Evolutionary conservation across 768 basidiomycete genomes (phyloP).

Genomic region (Boletus pseudo-olivaceus): DNA sequence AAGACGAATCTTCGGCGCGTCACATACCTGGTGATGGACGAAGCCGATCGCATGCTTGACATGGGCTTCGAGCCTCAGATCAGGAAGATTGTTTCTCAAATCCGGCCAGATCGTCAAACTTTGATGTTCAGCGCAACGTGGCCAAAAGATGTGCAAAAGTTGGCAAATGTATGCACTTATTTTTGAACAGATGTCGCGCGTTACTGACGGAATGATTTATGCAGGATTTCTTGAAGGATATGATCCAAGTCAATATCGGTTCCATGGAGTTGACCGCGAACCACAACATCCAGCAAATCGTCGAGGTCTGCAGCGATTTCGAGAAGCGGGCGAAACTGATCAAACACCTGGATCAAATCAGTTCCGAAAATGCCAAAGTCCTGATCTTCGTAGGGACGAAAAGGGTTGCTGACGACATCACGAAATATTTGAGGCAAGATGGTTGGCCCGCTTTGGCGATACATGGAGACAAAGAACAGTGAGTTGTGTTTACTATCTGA

Average conservation of each 20-base stretch:
- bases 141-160: slow-evolving; percentile 99
- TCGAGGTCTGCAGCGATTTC: slow-evolving; percentile 95
- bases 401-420: slow-evolving; percentile 96
- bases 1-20: slow-evolving; percentile 96
- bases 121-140: slow-evolving; percentile 99
- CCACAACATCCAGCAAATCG: slow-evolving; percentile 93
- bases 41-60: slow-evolving; percentile 99
- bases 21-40: slow-evolving; percentile 98
- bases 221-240: slow-evolving; percentile 92
- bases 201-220: slow-evolving; percentile 3
- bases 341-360: slow-evolving; percentile 96
- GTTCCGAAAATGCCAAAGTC: slow-evolving; percentile 95
- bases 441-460: slow-evolving; percentile 99
- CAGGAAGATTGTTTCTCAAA: slow-evolving; percentile 95
- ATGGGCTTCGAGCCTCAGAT: slow-evolving; percentile 99
- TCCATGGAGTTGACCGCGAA: slow-evolving; percentile 98
- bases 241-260: slow-evolving; percentile 98
- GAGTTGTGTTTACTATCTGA: slow-evolving; percentile 31
- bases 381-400: slow-evolving; percentile 98
- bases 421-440: slow-evolving; percentile 95
- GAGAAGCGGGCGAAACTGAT: slow-evolving; percentile 96
- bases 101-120: slow-evolving; percentile 97
- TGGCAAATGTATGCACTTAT: slow-evolving; percentile 65
- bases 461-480: slow-evolving; percentile 99
- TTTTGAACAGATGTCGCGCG: not conserved